A percentile compares a stretch with the other conserved stretches of the same genome.
These are phyloP conservation scores for Phytophthora gonapodyides DNA, from an alignment of 352 stramenopile genomes.

Conservation along the genomic window DNA sequence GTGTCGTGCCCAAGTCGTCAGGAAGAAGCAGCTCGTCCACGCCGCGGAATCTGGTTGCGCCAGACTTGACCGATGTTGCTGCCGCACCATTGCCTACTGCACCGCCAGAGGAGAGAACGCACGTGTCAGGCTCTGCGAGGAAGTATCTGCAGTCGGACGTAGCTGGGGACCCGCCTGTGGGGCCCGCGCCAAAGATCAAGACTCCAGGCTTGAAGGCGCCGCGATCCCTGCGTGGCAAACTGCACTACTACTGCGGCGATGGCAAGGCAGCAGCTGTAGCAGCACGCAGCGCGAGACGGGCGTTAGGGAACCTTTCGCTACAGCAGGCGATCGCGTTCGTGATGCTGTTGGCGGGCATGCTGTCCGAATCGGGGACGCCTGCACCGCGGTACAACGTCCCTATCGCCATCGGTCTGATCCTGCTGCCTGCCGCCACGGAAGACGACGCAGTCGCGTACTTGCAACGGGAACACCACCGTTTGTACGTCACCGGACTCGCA, in stretches of 20 bases:
- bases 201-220: slow-evolving; percentile 21
- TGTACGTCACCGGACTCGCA: slow-evolving; percentile 58
- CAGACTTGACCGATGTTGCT: slow-evolving; percentile 33
- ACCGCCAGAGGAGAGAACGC: background rate
- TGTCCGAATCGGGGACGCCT: slow-evolving; percentile 67
- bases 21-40: slow-evolving; percentile 25
- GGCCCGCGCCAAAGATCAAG: slow-evolving; percentile 13
- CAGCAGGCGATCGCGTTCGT: slow-evolving; percentile 63
- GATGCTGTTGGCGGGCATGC: slow-evolving; percentile 57
- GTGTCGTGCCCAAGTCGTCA: slow-evolving; percentile 26
- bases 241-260: slow-evolving; percentile 31
- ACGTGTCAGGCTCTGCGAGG: slow-evolving; percentile 11
- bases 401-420: slow-evolving; percentile 59
- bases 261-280: slow-evolving; percentile 10
- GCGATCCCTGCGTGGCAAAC: slow-evolving; percentile 31
- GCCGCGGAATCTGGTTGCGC: slow-evolving; percentile 45
- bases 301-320: slow-evolving; percentile 49
- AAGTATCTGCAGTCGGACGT: slow-evolving; percentile 27
- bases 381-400: slow-evolving; percentile 75
- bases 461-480: slow-evolving; percentile 43
- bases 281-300: slow-evolving; percentile 26
- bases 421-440: slow-evolving; percentile 33
- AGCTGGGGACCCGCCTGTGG: background rate
- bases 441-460: slow-evolving; percentile 28
- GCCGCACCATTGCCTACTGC: slow-evolving; percentile 19